These are phyloP conservation scores for Hypholoma fasciculare DNA, from an alignment of 768 basidiomycete species.

Conservation along the genomic window DNA sequence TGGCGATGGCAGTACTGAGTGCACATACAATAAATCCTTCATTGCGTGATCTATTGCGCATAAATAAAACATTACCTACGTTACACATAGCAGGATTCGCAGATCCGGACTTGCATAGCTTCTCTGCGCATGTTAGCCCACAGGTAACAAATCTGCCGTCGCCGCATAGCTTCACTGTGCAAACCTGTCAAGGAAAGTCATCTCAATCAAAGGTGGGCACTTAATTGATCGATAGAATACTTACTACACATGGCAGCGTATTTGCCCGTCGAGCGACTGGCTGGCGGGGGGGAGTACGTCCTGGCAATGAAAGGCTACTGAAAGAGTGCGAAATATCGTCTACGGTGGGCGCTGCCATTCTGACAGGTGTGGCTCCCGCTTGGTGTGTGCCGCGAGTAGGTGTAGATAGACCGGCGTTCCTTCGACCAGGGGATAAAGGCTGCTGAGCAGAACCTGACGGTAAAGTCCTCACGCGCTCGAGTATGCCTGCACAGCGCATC, in stretches of 20 bases:
- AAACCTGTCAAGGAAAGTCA: slow-evolving; percentile 15
- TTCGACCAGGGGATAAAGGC: not conserved
- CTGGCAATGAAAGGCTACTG: not conserved
- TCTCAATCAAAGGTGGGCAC: not conserved
- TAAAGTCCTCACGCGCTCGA: not conserved
- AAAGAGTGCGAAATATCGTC: not conserved
- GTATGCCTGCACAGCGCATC: slow-evolving; percentile 15
- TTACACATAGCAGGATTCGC: slow-evolving; percentile 23
- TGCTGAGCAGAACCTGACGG: not conserved
- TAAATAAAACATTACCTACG: slow-evolving; percentile 9
- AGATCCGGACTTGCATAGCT: slow-evolving; percentile 18
- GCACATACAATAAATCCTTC: too few species aligned
- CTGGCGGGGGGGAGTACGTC: not conserved
- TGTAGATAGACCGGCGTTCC: not conserved
- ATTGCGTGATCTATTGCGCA: too few species aligned
- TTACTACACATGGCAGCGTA: slow-evolving; percentile 18
- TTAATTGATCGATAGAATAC: slow-evolving; percentile 1
- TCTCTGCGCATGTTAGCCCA: slow-evolving; percentile 23
- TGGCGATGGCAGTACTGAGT: slow-evolving; percentile 27
- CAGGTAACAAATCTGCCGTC: slow-evolving; percentile 24
- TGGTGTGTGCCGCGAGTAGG: not conserved
- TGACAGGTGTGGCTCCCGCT: not conserved
- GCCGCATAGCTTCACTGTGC: slow-evolving; percentile 13
- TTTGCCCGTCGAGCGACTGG: not conserved
- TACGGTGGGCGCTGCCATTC: not conserved